Conservation (phyloP, 495 filamentous ascomycete genomes). For the Penicillium robsamsonii region DNA sequence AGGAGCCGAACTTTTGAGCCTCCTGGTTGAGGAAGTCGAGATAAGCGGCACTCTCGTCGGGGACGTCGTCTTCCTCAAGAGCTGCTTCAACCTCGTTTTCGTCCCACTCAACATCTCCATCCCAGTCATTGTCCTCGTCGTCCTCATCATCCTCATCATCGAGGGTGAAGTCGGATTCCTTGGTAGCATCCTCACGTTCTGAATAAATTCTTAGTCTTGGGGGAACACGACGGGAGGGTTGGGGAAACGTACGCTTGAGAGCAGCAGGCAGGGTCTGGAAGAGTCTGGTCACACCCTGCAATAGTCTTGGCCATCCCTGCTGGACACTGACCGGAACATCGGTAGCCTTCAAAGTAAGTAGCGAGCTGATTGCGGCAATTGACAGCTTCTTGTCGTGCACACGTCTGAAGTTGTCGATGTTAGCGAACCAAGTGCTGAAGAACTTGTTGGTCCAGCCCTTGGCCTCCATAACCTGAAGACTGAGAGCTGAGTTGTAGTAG, state of each 20-base stretch:
- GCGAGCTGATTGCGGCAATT: slow-evolving; percentile 84
- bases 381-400: slow-evolving; percentile 99
- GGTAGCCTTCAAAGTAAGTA: slow-evolving; percentile 71
- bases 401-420: slow-evolving; percentile 86
- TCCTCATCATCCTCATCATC: slow-evolving; percentile 75
- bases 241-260: slow-evolving; percentile 63
- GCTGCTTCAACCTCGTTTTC: slow-evolving; percentile 59
- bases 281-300: slow-evolving; percentile 84
- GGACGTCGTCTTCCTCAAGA: slow-evolving; percentile 59
- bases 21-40: slow-evolving; percentile 94
- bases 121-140: slow-evolving; percentile 68
- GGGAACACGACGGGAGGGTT: neutral
- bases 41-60: slow-evolving; percentile 90
- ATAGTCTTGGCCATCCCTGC: slow-evolving; percentile 92
- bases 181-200: slow-evolving; percentile 90
- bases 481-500: slow-evolving; percentile 87
- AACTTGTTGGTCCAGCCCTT: slow-evolving; percentile 99
- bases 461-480: slow-evolving; percentile 80
- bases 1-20: slow-evolving; percentile 77
- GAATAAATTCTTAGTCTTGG: slow-evolving; percentile 17
- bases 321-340: slow-evolving; percentile 86
- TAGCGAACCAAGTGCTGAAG: slow-evolving; percentile 96
- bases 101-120: slow-evolving; percentile 65
- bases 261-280: slow-evolving; percentile 91
- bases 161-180: slow-evolving; percentile 78